phyloP scores from a whole-genome alignment of 495 filamentous ascomycete species.

The Glonium stellatum region DNA sequence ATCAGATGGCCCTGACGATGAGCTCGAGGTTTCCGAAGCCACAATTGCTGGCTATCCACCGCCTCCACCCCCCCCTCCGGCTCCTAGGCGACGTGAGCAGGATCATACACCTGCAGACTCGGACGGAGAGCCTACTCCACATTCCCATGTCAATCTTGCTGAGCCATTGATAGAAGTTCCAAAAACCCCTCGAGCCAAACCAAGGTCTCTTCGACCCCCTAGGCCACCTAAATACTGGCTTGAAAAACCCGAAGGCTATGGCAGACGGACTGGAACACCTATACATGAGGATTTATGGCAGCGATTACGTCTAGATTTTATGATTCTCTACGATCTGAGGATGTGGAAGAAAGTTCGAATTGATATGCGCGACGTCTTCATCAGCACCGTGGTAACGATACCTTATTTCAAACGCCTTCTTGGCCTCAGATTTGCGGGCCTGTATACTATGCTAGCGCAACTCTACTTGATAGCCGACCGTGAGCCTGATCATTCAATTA shows the following conservation, averaged over 20 bases:
- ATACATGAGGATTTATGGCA: conserved; percentile 78
- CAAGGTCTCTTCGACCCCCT: conserved; percentile 26
- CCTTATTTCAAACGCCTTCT: conserved; percentile 95
- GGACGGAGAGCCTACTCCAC: conserved; percentile 31
- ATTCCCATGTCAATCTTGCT: conserved; percentile 7
- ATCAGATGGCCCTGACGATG: conserved; percentile 40
- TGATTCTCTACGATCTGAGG: conserved; percentile 91
- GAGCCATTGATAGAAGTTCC: conserved; percentile 34
- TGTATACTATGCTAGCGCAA: conserved; percentile 90
- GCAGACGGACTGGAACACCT: conserved; percentile 49
- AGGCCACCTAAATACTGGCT: conserved; percentile 76
- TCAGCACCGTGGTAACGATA: conserved; percentile 89
- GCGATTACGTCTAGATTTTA: conserved; percentile 85
- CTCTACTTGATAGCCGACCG: conserved; percentile 93
- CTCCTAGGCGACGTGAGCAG: conserved; percentile 40
- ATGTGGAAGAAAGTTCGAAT: conserved; percentile 94
- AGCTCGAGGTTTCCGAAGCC: conserved; percentile 55
- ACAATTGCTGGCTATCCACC: conserved; percentile 62
- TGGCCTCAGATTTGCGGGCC: conserved; percentile 79
- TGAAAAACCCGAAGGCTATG: conserved; percentile 61
- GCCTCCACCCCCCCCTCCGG: conserved; percentile 50
- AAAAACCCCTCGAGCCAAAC: conserved; percentile 33
- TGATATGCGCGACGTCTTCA: conserved; percentile 86
- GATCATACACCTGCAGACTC: conserved; percentile 55
- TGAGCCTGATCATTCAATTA: conserved; percentile 96